Percentiles rank a stretch among this genome's conserved stretches.
Conservation (phyloP, 2,329 filamentous ascomycete genomes). For the Thielaviopsis populi region DNA sequence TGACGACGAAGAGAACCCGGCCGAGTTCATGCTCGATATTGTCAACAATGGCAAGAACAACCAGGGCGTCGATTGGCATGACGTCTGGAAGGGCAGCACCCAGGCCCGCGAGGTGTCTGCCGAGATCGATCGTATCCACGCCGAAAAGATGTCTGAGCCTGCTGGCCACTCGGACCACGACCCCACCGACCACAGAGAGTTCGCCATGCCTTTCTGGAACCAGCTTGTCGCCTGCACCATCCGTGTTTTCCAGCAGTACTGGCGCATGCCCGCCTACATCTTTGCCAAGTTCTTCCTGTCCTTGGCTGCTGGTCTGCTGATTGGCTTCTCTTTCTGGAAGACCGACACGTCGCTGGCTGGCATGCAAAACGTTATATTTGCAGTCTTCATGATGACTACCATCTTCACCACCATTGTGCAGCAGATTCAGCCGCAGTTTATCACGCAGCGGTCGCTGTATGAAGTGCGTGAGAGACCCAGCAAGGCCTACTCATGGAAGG, state of each 20-base stretch:
- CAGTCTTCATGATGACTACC: conserved; percentile 59
- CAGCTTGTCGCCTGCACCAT: conserved; percentile 52
- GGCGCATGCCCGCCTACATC: conserved; percentile 65
- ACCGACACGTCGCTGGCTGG: conserved; percentile 43
- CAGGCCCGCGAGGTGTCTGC: conserved; percentile 37
- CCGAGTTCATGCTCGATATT: conserved; percentile 57
- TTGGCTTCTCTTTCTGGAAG: conserved; percentile 57
- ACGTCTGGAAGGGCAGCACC: conserved; percentile 43
- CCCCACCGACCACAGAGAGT: conserved; percentile 40
- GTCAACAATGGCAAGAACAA: conserved; percentile 29
- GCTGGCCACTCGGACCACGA: conserved; percentile 17
- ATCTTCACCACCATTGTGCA: conserved; percentile 58
- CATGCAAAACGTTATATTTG: conserved; percentile 61
- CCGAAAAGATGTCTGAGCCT: conserved; percentile 27
- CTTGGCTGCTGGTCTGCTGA: conserved; percentile 48
- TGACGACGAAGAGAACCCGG: conserved; percentile 50
- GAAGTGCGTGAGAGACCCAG: conserved; percentile 62
- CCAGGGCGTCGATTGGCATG: conserved; percentile 45
- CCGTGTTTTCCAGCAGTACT: conserved; percentile 70
- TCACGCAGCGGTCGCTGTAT: conserved; percentile 58
- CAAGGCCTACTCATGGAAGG: conserved; percentile 62
- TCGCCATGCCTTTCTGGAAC: conserved; percentile 55
- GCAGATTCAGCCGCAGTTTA: conserved; percentile 61
- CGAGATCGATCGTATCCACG: conserved; percentile 50
- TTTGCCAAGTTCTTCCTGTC: conserved; percentile 55